Evolutionary conservation across 2,329 filamentous ascomycete genomes (phyloP).

Genomic region (Claviceps spartinae): DNA sequence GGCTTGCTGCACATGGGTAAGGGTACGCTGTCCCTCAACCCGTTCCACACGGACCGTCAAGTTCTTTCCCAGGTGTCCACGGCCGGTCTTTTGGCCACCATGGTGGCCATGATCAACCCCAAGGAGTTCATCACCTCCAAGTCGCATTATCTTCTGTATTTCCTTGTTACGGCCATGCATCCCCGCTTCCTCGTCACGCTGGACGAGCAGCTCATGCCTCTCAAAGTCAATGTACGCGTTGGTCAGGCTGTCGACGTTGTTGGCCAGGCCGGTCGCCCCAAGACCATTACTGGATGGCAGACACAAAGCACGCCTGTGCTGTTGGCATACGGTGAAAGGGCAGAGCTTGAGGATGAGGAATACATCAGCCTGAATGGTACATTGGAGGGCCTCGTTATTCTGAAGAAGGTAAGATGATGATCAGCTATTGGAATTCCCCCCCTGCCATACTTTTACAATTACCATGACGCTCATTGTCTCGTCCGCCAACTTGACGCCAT

Average conservation of each 20-base stretch:
- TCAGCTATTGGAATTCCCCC: not conserved
- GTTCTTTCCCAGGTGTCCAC: conserved; percentile 85
- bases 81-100: conserved; percentile 75
- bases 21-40: conserved; percentile 86
- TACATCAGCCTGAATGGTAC: conserved; percentile 86
- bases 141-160: conserved; percentile 91
- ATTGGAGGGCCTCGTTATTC: conserved; percentile 86
- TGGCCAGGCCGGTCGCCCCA: conserved; percentile 88
- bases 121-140: conserved; percentile 62
- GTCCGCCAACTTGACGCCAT: no score
- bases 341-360: conserved; percentile 94
- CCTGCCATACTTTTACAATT: no score
- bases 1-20: conserved; percentile 98
- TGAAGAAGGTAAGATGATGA: conserved; percentile 66
- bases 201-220: conserved; percentile 83
- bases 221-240: conserved; percentile 91
- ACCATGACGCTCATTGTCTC: no score
- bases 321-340: conserved; percentile 85
- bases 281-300: conserved; percentile 99
- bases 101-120: conserved; percentile 88
- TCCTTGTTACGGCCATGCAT: conserved; percentile 91
- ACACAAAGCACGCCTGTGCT: conserved; percentile 98
- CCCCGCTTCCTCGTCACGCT: conserved; percentile 92
- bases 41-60: conserved; percentile 98
- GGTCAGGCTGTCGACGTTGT: conserved; percentile 98